Conservation (phyloP, 1,284 basidiomycete genomes). For the Ganoderma multipileum region DNA sequence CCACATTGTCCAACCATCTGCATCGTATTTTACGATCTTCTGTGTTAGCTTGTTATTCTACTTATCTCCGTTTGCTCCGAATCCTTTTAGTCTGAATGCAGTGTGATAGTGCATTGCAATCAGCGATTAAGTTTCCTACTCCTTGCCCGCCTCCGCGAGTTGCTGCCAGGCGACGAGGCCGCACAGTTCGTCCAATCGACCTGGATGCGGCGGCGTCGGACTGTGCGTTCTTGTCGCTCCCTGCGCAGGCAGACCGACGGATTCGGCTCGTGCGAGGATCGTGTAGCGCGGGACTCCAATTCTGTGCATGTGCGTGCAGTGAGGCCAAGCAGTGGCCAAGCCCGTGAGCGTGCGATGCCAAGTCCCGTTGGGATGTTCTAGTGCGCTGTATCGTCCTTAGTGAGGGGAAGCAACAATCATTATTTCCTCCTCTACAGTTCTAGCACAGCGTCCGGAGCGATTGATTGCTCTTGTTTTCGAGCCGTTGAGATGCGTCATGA, state of each 20-base stretch:
- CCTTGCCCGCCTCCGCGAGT: neutral
- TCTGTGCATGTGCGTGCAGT: neutral
- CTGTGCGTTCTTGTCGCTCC: neutral
- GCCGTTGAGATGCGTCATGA: neutral
- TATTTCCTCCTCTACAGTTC: neutral
- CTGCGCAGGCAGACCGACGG: neutral
- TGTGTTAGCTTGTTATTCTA: neutral
- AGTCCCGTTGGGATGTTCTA: neutral
- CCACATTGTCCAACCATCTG: neutral
- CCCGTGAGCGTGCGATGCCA: neutral
- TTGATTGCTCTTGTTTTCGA: neutral
- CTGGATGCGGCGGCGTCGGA: neutral
- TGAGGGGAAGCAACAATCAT: neutral
- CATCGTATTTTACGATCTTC: neutral
- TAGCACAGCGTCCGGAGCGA: neutral
- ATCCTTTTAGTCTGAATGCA: neutral
- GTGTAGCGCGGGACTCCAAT: neutral
- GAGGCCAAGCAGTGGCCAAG: neutral
- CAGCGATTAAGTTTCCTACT: neutral
- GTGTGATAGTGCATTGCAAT: neutral
- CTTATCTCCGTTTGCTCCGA: neutral
- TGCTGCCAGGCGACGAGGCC: neutral
- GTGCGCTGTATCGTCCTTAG: neutral
- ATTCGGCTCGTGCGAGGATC: neutral
- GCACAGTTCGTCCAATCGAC: neutral